These are phyloP conservation scores for Xylariaceae sp. DNA, from an alignment of 2,329 filamentous ascomycete species.

Conservation along the genomic window DNA sequence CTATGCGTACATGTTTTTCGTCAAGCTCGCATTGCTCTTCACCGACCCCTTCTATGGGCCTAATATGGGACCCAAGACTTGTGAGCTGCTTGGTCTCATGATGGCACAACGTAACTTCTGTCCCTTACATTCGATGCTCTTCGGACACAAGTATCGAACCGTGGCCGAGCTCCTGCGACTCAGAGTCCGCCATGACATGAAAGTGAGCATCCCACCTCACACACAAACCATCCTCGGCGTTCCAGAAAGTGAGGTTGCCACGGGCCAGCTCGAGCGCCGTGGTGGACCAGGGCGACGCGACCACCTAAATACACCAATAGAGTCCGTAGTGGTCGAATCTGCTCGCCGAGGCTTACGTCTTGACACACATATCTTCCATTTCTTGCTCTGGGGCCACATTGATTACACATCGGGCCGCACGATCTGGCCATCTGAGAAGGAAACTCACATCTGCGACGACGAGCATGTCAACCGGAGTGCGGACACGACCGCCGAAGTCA, in stretches of 20 bases:
- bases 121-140: slow-evolving; percentile 57
- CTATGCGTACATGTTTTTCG: slow-evolving; percentile 59
- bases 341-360: slow-evolving; percentile 49
- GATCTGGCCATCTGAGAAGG: slow-evolving; percentile 42
- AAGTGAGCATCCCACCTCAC: background rate
- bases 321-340: slow-evolving; percentile 55
- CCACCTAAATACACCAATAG: slow-evolving; percentile 49
- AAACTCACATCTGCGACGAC: slow-evolving; percentile 50
- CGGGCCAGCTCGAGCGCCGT: slow-evolving; percentile 53
- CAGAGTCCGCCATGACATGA: slow-evolving; percentile 55
- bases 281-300: slow-evolving; percentile 34
- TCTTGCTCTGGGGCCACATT: slow-evolving; percentile 61
- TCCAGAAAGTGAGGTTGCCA: slow-evolving; percentile 48
- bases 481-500: slow-evolving; percentile 25
- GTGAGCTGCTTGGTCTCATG: slow-evolving; percentile 52
- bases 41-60: slow-evolving; percentile 58
- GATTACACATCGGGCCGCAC: slow-evolving; percentile 50
- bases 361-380: slow-evolving; percentile 49
- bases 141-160: slow-evolving; percentile 48
- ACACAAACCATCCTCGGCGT: slow-evolving; percentile 46
- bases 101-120: slow-evolving; percentile 55
- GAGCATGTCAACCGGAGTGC: slow-evolving; percentile 33
- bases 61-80: slow-evolving; percentile 30
- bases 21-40: slow-evolving; percentile 70
- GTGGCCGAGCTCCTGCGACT: slow-evolving; percentile 51